phyloP scores from a whole-genome alignment of 805 yeast genomes.

The Wickerhamiella parazyma region DNA sequence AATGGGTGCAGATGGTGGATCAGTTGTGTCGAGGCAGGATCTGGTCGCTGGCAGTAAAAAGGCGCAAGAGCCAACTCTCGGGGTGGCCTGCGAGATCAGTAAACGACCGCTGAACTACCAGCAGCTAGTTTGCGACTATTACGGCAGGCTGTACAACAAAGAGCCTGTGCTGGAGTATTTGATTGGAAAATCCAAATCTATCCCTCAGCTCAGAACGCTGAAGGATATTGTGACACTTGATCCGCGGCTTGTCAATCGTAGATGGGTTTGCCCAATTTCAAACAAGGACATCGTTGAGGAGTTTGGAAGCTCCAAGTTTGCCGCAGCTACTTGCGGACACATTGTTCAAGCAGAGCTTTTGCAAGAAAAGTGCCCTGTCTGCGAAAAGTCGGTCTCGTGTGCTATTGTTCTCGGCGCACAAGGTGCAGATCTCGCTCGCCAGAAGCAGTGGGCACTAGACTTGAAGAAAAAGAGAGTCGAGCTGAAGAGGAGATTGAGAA shows the following conservation, averaged over 20 bases:
- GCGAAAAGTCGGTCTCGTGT: conserved; percentile 22
- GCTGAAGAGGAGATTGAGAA: conserved; percentile 15
- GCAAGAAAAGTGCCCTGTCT: conserved; percentile 24
- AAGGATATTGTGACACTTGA: conserved; percentile 35
- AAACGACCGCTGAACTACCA: conserved; percentile 29
- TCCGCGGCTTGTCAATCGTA: conserved; percentile 20
- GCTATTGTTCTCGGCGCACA: conserved; percentile 31
- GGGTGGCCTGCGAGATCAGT: conserved; percentile 35
- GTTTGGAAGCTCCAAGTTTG: conserved; percentile 27
- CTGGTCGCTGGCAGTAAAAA: neutral
- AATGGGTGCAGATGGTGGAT: conserved; percentile 51
- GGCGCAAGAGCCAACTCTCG: neutral
- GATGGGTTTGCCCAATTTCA: conserved; percentile 31
- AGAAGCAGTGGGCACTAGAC: conserved; percentile 19
- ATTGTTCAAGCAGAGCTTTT: conserved; percentile 19
- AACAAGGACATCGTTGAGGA: conserved; percentile 26
- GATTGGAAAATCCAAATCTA: conserved; percentile 22
- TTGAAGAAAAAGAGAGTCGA: conserved; percentile 21
- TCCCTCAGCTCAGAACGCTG: conserved; percentile 26
- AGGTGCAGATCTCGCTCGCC: conserved; percentile 18
- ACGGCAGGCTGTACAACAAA: conserved; percentile 53
- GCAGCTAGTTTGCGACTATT: conserved; percentile 48
- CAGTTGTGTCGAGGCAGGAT: conserved; percentile 19
- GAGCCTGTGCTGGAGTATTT: conserved; percentile 47
- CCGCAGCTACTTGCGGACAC: conserved; percentile 33